Percentiles rank a stretch among this genome's conserved stretches.
Conservation (phyloP, 257 asterid genomes). For the Salvia miltiorrhiza region DNA sequence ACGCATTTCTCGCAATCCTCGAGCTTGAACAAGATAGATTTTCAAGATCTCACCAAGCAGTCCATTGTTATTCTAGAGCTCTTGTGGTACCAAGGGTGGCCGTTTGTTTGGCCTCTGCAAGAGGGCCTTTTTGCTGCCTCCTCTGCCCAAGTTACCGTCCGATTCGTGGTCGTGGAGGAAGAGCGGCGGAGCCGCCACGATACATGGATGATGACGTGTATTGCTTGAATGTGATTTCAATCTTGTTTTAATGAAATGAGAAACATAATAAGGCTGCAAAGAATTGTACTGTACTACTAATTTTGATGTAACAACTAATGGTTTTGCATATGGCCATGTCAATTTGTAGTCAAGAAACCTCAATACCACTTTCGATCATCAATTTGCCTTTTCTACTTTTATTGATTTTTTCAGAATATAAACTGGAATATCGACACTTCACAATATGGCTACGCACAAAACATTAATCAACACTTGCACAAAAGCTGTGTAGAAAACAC, state of each 20-base stretch:
- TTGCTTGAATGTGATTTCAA: neutral
- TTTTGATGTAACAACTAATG: neutral
- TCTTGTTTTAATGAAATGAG: neutral
- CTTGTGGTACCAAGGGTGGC: conserved; percentile 72
- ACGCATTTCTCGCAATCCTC: conserved; percentile 55
- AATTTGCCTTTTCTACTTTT: neutral
- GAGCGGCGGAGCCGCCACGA: conserved; percentile 28
- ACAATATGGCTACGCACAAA: too few species aligned
- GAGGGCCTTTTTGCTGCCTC: conserved; percentile 67
- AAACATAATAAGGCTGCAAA: neutral
- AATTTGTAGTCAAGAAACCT: neutral
- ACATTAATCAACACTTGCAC: neutral
- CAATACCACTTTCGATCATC: neutral
- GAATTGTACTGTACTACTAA: neutral
- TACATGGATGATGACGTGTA: conserved; percentile 11
- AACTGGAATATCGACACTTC: too few species aligned
- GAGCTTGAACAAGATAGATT: conserved; percentile 56
- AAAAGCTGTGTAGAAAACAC: conserved; percentile 1
- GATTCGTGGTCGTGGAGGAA: conserved; percentile 88
- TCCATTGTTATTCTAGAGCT: conserved; percentile 43
- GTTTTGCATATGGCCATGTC: neutral
- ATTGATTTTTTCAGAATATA: neutral
- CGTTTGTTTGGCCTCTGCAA: conserved; percentile 74
- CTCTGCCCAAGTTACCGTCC: conserved; percentile 73
- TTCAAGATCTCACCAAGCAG: conserved; percentile 29